phyloP scores from a whole-genome alignment of 176 grass and related monocot species.

The Typha latifolia region DNA sequence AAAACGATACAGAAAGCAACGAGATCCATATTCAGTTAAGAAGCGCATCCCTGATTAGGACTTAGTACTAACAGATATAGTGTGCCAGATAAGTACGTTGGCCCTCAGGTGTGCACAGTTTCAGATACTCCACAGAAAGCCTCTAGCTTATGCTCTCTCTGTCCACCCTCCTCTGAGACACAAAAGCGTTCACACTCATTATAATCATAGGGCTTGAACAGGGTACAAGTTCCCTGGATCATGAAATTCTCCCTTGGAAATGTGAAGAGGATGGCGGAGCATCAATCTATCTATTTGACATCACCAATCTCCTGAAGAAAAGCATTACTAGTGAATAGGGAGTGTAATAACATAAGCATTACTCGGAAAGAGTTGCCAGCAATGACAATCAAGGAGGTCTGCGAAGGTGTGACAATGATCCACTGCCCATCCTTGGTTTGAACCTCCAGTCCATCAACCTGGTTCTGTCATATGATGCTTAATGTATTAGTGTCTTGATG shows the following conservation, averaged over 20 bases:
- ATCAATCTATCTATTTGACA: not conserved
- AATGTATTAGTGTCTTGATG: slow-evolving; percentile 48
- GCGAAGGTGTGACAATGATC: slow-evolving; percentile 33
- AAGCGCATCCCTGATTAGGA: too few relatives aligned
- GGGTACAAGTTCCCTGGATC: slow-evolving; percentile 41
- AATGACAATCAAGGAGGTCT: slow-evolving; percentile 53
- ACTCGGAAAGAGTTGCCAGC: slow-evolving; percentile 59
- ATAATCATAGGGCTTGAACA: slow-evolving; percentile 30
- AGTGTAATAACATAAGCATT: not conserved
- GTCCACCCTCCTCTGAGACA: not conserved
- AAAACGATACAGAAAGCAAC: too few relatives aligned
- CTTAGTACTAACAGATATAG: too few relatives aligned
- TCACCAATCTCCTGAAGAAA: too few relatives aligned
- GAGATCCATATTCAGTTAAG: too few relatives aligned
- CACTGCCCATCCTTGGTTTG: slow-evolving; percentile 46
- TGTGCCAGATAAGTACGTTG: not conserved
- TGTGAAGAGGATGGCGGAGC: slow-evolving; percentile 59
- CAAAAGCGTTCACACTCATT: not conserved
- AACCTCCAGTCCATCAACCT: slow-evolving; percentile 59
- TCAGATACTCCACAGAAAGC: not conserved
- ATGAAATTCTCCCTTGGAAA: slow-evolving; percentile 6
- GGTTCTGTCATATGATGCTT: slow-evolving; percentile 52
- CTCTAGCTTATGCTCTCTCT: not conserved
- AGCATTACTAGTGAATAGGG: too few relatives aligned
- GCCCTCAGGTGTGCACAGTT: not conserved